phyloP scores from a whole-genome alignment of 2,329 filamentous ascomycete genomes.

The Alternaria infectoria region DNA sequence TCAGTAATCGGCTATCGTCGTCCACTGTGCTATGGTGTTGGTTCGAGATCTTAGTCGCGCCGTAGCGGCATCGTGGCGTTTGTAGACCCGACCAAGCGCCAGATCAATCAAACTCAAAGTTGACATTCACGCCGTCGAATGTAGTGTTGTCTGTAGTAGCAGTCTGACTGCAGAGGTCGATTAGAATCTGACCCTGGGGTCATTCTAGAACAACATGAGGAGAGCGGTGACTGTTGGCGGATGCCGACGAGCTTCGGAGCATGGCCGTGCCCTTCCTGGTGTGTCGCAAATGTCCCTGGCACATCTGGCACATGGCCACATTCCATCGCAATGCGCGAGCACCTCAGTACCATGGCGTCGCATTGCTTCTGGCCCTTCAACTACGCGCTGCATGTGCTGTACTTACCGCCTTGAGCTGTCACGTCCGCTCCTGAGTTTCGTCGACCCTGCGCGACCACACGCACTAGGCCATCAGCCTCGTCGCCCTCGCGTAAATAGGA shows the following conservation, averaged over 20 bases:
- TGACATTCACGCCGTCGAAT: not conserved
- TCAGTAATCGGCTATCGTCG: not conserved
- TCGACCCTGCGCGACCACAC: constrained; percentile 4
- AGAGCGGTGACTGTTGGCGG: not conserved
- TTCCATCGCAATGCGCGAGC: not conserved
- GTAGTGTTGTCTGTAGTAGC: not conserved
- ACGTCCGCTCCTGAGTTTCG: not conserved
- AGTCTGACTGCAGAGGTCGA: not conserved
- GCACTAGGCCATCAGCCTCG: constrained; percentile 6
- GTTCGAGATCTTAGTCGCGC: not conserved
- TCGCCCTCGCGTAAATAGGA: constrained; percentile 10
- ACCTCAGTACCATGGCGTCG: not conserved
- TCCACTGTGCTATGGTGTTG: not conserved
- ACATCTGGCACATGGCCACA: not conserved
- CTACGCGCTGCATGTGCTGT: not conserved
- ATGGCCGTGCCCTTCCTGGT: not conserved
- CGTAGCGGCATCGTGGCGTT: not conserved
- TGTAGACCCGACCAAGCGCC: not conserved
- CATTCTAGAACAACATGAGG: not conserved
- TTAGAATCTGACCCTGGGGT: not conserved
- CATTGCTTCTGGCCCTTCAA: not conserved
- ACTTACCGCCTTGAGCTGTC: not conserved
- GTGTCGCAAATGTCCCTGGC: not conserved
- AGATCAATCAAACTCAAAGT: not conserved
- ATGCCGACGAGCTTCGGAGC: not conserved